Evolutionary conservation across 495 filamentous ascomycete species (phyloP), one percentile per base, ranked within the genome.

Genomic region (Haplographium delicatum): DNA sequence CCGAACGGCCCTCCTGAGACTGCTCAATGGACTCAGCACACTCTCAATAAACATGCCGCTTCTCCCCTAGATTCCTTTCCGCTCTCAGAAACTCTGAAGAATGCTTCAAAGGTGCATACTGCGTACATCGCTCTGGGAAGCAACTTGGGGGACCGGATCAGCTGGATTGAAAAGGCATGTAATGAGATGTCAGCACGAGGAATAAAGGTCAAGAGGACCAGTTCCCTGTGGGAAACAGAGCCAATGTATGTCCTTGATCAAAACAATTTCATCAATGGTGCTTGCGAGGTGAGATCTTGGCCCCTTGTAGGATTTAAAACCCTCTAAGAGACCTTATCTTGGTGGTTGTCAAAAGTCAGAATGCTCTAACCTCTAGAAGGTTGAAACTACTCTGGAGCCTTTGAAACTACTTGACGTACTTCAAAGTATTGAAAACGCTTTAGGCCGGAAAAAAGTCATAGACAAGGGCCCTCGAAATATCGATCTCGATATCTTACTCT

Each of bases 171-270:
- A 65, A 69, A 74, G 49, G 91, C 93, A 1, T 89, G 89, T 64
- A 72, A 71, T 39, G 78, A 85, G 59, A 86, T 98, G 81, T 78
- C 84, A 44, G 63, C 67, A 24, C 70, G 79, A 27, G 80, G 76
- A 41, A 88, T 97, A 64, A 79, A 70, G 49, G 76, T 98, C 31
- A 76, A 80, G 46, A 71, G 83, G 58, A 96, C 91, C 0, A 96
- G 93, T 62, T 81, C 82, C 46, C 72, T 98, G 30, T 98, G 91
- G 73, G 89, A 97, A 69, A 98, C 91, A 5, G 81, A 87, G 52
- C 87, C 93, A 19, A 98, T 98, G 93, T 97, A 98, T 69, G 83
- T 96, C 56, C 68, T 85, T 54, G 84, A 95, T 60, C 93, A 98
- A 63, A 80, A 80, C 50, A 76, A 81, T 15, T 98, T 97, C 60